A percentile compares a stretch with the other conserved stretches of the same genome.
Evolutionary conservation across 768 basidiomycete species (phyloP).

Genomic region (Pleurotus tuoliensis): DNA sequence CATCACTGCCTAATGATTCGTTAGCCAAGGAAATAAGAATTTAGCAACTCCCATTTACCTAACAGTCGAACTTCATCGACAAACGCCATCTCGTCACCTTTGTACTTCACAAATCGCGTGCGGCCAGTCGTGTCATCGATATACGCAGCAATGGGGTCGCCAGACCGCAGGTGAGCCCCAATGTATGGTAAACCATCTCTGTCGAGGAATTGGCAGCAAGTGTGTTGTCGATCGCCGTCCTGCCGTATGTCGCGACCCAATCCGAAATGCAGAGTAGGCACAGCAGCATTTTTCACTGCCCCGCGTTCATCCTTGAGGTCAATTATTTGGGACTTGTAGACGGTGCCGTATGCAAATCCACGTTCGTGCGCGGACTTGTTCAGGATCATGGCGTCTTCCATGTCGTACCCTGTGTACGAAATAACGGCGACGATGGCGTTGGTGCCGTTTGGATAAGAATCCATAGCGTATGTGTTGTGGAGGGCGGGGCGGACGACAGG

Average conservation of each 20-base stretch:
- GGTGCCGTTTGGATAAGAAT: slow-evolving; percentile 96
- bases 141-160: slow-evolving; percentile 84
- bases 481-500: slow-evolving; percentile 90
- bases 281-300: slow-evolving; percentile 48
- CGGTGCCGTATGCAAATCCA: slow-evolving; percentile 93
- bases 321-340: slow-evolving; percentile 92
- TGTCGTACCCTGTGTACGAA: slow-evolving; percentile 99
- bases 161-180: slow-evolving; percentile 64
- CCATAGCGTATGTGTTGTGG: slow-evolving; percentile 96
- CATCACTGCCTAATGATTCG: slow-evolving; percentile 63
- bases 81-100: slow-evolving; percentile 89
- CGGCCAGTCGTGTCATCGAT: slow-evolving; percentile 79
- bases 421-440: slow-evolving; percentile 99
- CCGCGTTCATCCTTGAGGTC: slow-evolving; percentile 83
- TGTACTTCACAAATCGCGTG: slow-evolving; percentile 90
- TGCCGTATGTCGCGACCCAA: slow-evolving; percentile 70
- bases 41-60: slow-evolving; percentile 42
- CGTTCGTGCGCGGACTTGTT: slow-evolving; percentile 99
- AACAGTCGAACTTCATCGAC: slow-evolving; percentile 89
- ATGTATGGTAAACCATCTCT: slow-evolving; percentile 81
- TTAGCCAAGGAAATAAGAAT: background rate
- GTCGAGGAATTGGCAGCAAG: slow-evolving; percentile 55
- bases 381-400: slow-evolving; percentile 99
- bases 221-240: slow-evolving; percentile 40
- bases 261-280: slow-evolving; percentile 86